A percentile compares a stretch with the other conserved stretches of the same genome.
Conservation (phyloP, 2,329 filamentous ascomycete genomes). For the Colletotrichum orbiculare region DNA sequence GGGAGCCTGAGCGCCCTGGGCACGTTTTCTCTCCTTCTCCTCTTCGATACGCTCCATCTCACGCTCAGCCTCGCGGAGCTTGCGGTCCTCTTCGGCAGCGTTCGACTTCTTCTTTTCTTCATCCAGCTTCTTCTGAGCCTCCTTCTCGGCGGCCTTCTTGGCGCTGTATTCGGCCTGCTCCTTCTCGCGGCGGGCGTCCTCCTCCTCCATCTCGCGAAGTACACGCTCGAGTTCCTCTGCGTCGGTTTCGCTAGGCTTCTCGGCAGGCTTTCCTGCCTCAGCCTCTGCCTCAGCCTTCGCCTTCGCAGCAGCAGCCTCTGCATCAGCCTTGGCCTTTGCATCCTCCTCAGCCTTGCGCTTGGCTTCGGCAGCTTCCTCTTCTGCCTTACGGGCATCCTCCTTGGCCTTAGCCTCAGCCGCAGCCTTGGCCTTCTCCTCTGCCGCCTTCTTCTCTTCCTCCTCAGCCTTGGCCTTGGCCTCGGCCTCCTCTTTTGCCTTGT, state of each 20-base stretch:
- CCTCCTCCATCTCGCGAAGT: slow-evolving; percentile 72
- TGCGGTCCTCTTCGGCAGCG: slow-evolving; percentile 69
- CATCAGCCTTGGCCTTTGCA: slow-evolving; percentile 47
- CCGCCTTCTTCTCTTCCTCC: slow-evolving; percentile 48
- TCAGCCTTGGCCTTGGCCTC: slow-evolving; percentile 50
- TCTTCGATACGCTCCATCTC: slow-evolving; percentile 81
- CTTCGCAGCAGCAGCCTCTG: slow-evolving; percentile 46
- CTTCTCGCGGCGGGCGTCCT: slow-evolving; percentile 61
- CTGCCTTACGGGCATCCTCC: slow-evolving; percentile 4
- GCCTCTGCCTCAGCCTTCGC: slow-evolving; percentile 50
- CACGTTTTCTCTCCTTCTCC: slow-evolving; percentile 70
- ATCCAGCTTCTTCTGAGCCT: slow-evolving; percentile 60
- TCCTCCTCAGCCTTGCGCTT: slow-evolving; percentile 36
- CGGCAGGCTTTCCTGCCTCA: slow-evolving; percentile 38
- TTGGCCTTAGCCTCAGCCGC: slow-evolving; percentile 23
- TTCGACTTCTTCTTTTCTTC: slow-evolving; percentile 61
- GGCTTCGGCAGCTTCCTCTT: slow-evolving; percentile 7
- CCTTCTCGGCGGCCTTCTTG: slow-evolving; percentile 56
- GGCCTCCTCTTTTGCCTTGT: slow-evolving; percentile 49
- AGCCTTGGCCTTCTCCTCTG: slow-evolving; percentile 42
- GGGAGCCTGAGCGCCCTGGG: slow-evolving; percentile 57
- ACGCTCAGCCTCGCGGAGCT: slow-evolving; percentile 77
- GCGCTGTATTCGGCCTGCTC: slow-evolving; percentile 53
- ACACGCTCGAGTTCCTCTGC: slow-evolving; percentile 69
- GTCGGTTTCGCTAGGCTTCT: slow-evolving; percentile 53